These are phyloP conservation scores for Fusarium sp. DNA, from an alignment of 2,329 filamentous ascomycete genomes.

Conservation along the genomic window DNA sequence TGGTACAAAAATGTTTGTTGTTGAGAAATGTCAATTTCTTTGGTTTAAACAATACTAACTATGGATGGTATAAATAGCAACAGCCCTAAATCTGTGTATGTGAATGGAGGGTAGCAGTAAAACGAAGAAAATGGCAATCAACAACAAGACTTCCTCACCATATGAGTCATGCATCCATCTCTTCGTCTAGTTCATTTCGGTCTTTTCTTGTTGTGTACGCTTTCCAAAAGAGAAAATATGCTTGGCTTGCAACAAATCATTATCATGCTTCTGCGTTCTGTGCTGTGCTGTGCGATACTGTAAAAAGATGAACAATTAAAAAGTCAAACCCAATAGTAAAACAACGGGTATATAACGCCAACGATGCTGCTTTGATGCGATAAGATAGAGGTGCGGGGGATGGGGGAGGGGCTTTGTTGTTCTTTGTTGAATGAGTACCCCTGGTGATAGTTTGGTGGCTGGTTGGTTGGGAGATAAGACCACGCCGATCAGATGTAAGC, in stretches of 20 bases:
- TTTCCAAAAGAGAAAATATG: conserved; percentile 18
- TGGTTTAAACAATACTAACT: conserved; percentile 33
- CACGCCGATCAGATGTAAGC: conserved; percentile 21
- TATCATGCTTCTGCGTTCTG: conserved; percentile 29
- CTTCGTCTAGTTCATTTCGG: conserved; percentile 42
- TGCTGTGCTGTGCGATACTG: background rate
- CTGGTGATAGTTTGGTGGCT: conserved; percentile 5
- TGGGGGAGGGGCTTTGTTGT: background rate
- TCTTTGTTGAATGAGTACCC: conserved; percentile 7
- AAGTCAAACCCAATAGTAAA: conserved; percentile 29
- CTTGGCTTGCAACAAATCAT: conserved; percentile 40
- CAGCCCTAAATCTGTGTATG: conserved; percentile 21
- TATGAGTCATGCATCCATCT: conserved; percentile 33
- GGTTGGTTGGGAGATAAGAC: background rate
- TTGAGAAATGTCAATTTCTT: conserved; percentile 15
- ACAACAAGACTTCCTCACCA: conserved; percentile 33
- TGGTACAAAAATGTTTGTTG: background rate
- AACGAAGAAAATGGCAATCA: background rate
- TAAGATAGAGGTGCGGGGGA: background rate
- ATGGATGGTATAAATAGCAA: conserved; percentile 30
- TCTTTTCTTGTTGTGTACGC: conserved; percentile 37
- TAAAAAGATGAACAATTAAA: conserved; percentile 6
- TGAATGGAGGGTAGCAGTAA: conserved; percentile 11
- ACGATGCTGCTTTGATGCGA: conserved; percentile 49
- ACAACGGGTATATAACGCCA: conserved; percentile 55